Percentiles rank a stretch among this genome's conserved stretches.
phyloP scores from a whole-genome alignment of 306 rosid genomes.

The Prosopis cineraria region DNA sequence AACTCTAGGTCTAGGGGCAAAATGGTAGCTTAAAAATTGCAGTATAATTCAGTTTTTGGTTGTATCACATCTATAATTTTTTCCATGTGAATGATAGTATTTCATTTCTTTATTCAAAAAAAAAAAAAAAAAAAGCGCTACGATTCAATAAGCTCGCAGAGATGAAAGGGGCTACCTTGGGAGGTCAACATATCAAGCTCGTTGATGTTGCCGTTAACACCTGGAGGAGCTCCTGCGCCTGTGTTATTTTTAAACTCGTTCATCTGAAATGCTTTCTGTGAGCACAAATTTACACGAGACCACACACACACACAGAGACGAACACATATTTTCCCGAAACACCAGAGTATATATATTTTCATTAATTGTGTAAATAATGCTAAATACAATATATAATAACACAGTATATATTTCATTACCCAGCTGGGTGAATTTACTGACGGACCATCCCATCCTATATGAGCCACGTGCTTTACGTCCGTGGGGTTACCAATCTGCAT shows the following conservation, averaged over 20 bases:
- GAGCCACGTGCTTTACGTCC: constrained; percentile 95
- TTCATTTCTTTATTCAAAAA: no score
- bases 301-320: neutral
- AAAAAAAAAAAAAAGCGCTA: no score
- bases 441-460: constrained; percentile 87
- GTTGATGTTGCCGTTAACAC: constrained; percentile 22
- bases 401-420: constrained; percentile 46
- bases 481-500: constrained; percentile 89
- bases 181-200: constrained; percentile 22
- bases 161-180: constrained; percentile 27
- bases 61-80: no score
- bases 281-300: neutral
- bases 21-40: neutral
- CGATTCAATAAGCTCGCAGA: no score
- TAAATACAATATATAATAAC: neutral
- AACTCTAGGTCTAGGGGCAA: neutral
- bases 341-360: neutral
- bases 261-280: constrained; percentile 55
- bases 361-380: no score
- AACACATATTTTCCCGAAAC: neutral
- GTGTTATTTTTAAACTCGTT: constrained; percentile 46
- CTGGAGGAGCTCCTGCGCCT: constrained; percentile 39
- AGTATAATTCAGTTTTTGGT: neutral
- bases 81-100: no score
- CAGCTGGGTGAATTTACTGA: constrained; percentile 82